Base-by-base conservation (phyloP, 495 filamentous ascomycete species). In the Aspergillus sclerotioniger region DNA sequence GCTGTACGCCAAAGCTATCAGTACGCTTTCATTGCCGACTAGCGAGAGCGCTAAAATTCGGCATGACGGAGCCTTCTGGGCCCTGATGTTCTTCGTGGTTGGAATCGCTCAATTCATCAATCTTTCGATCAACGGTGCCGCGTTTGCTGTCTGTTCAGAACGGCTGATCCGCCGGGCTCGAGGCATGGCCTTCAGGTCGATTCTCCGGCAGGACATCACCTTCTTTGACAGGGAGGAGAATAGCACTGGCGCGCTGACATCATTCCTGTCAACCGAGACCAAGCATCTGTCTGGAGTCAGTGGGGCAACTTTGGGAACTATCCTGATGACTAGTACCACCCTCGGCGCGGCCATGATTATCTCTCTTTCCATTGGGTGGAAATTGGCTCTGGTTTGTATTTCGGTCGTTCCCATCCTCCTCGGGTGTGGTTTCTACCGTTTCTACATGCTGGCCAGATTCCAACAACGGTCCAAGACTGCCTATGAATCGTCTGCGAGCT, bases 11-110 rank as follows among this genome's bases (percentile, higher is more conserved):
- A 96, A 96, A 69, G 82, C 89, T 25, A 92, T 98, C 71, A 83
- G 70, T 28, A 76, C 89, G 1, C 73, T 92, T 12, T 83, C 86
- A 1, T 69, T 78, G 5, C 84, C 80, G 12, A 62, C 64, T 13
- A 56, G 41, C 5, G 35, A 74, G 64, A 83, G 71, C 57, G 78
- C 37, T 43, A 69, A 79, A 58, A 70, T 95, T 37, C 80, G 87
- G 49, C 77, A 80, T 3, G 84, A 89, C 43, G 84, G 84, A 43
- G 84, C 94, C 60, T 98, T 97, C 71, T 98, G 94, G 93, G 85
- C 83, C 35, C 69, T 86, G 56, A 96, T 98, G 92, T 98, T 94
- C 69, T 81, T 98, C 20, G 91, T 97, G 82, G 82, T 96, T n/a
- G 94, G 89, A 15, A 69, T 96, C 46, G 81, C 86, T 29, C 84